Percentiles rank a stretch among this genome's conserved stretches.
Evolutionary conservation across 1,284 basidiomycete genomes (phyloP).

Genomic region (Puccinia horiana): DNA sequence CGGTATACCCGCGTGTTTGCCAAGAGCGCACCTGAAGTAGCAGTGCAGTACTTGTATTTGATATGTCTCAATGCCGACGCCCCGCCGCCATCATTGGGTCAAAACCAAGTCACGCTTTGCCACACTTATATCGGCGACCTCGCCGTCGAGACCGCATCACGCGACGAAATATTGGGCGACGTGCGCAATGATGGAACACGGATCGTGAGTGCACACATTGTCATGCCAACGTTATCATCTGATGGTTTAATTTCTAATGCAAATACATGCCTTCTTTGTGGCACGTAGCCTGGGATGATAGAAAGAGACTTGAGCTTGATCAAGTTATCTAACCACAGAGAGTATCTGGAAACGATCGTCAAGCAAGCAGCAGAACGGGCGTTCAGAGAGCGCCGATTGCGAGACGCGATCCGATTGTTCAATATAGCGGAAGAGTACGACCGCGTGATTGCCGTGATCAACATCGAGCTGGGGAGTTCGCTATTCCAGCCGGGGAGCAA

Average conservation of each 20-base stretch:
- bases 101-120: slow-evolving; percentile 78
- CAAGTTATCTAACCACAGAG: slow-evolving; percentile 69
- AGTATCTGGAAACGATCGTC: slow-evolving; percentile 82
- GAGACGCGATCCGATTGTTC: slow-evolving; percentile 91
- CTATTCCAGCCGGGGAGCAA: slow-evolving; percentile 65
- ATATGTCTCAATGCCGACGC: slow-evolving; percentile 78
- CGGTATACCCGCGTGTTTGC: slow-evolving; percentile 89
- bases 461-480: slow-evolving; percentile 82
- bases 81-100: slow-evolving; percentile 64
- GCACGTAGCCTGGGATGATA: slow-evolving; percentile 73
- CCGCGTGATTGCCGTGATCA: slow-evolving; percentile 83
- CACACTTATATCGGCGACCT: slow-evolving; percentile 86
- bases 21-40: slow-evolving; percentile 85
- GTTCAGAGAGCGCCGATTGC: slow-evolving; percentile 69
- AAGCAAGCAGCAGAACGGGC: slow-evolving; percentile 75
- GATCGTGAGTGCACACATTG: slow-evolving; percentile 66
- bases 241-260: background rate
- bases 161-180: slow-evolving; percentile 83
- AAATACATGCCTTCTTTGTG: background rate
- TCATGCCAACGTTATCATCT: background rate
- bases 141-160: slow-evolving; percentile 80
- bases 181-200: slow-evolving; percentile 83
- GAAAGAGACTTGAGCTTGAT: slow-evolving; percentile 79
- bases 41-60: slow-evolving; percentile 91
- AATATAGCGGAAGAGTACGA: slow-evolving; percentile 90